These are phyloP conservation scores for Pichia nanzhaoensis DNA, from an alignment of 805 yeast species.

Conservation along the genomic window DNA sequence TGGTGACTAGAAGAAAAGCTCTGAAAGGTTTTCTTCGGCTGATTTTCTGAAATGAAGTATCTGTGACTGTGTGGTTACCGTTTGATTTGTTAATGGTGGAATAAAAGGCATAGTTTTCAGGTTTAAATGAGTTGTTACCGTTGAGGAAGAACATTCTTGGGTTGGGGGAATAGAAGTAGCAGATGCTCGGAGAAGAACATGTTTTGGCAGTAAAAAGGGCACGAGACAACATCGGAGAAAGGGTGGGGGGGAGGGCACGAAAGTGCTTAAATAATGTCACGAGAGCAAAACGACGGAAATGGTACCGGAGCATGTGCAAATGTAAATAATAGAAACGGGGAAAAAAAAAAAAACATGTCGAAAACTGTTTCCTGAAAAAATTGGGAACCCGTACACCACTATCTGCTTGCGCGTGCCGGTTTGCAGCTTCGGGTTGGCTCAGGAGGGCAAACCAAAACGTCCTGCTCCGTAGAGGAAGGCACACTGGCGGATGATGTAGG, in stretches of 20 bases:
- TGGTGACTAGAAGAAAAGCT: conserved; percentile 8
- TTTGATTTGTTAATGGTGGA: not conserved
- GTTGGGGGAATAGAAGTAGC: conserved; percentile 1
- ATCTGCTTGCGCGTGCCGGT: too few species aligned
- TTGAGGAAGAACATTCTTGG: conserved; percentile 1
- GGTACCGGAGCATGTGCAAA: too few species aligned
- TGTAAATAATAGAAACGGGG: too few species aligned
- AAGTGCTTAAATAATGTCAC: not conserved
- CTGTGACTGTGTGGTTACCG: not conserved
- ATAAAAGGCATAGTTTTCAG: not conserved
- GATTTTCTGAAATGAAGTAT: too few species aligned
- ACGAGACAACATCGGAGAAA: conserved; percentile 1
- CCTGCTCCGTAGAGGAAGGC: not conserved
- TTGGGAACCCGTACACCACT: too few species aligned
- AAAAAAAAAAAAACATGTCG: too few species aligned
- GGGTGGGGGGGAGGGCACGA: not conserved
- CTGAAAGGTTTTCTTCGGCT: conserved; percentile 6
- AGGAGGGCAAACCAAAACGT: too few species aligned
- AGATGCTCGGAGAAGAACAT: not conserved
- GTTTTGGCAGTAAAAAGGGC: not conserved
- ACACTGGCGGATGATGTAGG: not conserved
- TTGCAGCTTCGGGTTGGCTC: too few species aligned
- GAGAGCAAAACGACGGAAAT: not conserved
- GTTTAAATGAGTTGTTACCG: not conserved
- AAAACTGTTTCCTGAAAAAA: too few species aligned